Conservation (phyloP, 2,329 filamentous ascomycete species). For the Cladosporium sp. region DNA sequence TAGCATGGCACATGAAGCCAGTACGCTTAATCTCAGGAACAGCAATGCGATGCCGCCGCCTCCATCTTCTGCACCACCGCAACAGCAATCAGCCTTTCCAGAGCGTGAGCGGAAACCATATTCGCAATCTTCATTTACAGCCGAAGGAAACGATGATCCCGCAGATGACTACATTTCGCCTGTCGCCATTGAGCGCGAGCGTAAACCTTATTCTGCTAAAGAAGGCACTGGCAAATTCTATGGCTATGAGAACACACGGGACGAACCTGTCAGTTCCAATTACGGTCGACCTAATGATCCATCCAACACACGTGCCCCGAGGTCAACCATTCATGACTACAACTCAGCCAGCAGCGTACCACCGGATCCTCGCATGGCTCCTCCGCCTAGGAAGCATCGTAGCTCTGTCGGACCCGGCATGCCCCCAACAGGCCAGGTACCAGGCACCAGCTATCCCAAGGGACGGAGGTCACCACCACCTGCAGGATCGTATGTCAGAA, state of each 20-base stretch:
- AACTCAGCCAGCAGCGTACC: not conserved
- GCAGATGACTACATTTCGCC: conserved; percentile 33
- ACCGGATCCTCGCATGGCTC: conserved; percentile 9
- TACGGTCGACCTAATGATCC: not conserved
- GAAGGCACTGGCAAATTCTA: conserved; percentile 58
- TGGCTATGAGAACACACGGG: conserved; percentile 17
- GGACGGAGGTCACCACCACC: conserved; percentile 22
- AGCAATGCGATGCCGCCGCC: conserved; percentile 30
- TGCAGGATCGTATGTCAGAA: conserved; percentile 19
- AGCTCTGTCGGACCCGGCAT: conserved; percentile 17
- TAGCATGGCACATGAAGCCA: conserved; percentile 33
- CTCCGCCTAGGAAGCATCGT: conserved; percentile 20
- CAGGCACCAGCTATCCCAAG: conserved; percentile 18
- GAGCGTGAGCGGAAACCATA: conserved; percentile 42
- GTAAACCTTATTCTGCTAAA: conserved; percentile 60
- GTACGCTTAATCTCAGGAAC: conserved; percentile 43
- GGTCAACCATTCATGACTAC: not conserved
- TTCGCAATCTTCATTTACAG: conserved; percentile 24
- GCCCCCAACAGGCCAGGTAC: conserved; percentile 13
- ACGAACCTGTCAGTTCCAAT: conserved; percentile 7
- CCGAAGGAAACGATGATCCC: conserved; percentile 33
- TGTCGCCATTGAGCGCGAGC: conserved; percentile 59
- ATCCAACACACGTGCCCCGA: not conserved
- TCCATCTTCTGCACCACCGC: conserved; percentile 21
- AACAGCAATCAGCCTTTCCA: conserved; percentile 22